Conservation (phyloP, 371 early-diverging fungal species). For the Mucor velutinosus region DNA sequence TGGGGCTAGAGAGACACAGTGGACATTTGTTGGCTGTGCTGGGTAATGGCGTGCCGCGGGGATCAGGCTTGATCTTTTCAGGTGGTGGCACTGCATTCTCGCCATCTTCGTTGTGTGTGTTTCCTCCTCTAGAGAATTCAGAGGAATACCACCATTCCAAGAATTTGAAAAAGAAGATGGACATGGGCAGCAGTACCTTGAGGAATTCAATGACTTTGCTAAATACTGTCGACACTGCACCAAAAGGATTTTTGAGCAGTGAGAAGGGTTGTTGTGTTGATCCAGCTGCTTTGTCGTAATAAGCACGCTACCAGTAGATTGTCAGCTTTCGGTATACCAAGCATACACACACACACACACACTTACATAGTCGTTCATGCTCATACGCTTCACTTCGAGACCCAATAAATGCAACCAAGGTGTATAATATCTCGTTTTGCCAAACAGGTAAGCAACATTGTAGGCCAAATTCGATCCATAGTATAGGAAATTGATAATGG, state of each 20-base stretch:
- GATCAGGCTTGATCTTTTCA: constrained; percentile 69
- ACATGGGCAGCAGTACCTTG: constrained; percentile 80
- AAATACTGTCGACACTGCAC: constrained; percentile 33
- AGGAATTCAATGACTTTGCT: constrained; percentile 69
- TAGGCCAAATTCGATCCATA: constrained; percentile 65
- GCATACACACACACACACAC: not conserved
- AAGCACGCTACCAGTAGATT: constrained; percentile 28
- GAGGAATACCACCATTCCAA: constrained; percentile 95
- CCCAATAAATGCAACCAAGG: constrained; percentile 83
- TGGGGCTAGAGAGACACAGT: constrained; percentile 63
- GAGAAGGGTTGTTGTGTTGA: constrained; percentile 12
- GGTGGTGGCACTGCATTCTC: constrained; percentile 62
- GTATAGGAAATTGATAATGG: constrained; percentile 68
- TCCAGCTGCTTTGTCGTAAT: constrained; percentile 39
- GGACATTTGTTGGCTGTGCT: constrained; percentile 76
- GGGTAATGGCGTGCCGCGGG: constrained; percentile 77
- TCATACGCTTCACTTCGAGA: constrained; percentile 78
- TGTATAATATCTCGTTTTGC: constrained; percentile 74
- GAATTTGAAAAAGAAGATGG: constrained; percentile 91
- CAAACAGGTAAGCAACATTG: constrained; percentile 82
- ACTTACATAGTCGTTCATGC: constrained; percentile 79
- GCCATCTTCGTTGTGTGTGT: constrained; percentile 32
- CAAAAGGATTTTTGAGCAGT: constrained; percentile 23
- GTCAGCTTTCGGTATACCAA: not conserved
- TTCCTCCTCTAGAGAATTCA: constrained; percentile 59